Evolutionary conservation across 2,329 filamentous ascomycete genomes (phyloP), one percentile per base, ranked within the genome.

Genomic region (Monilinia polystroma): DNA sequence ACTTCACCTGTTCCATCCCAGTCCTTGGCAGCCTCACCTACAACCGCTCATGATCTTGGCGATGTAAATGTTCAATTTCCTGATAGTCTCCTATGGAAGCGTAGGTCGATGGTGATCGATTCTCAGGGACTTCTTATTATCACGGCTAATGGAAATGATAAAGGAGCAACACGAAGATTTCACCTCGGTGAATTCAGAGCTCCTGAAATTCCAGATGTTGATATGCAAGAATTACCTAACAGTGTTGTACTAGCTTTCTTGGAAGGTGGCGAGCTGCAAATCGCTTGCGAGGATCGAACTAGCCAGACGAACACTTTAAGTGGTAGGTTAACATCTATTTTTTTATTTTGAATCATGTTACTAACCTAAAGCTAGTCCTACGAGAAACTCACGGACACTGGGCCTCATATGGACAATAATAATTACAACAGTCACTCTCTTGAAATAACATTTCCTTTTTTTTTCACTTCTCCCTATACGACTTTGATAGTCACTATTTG

Each of bases 21-120:
- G 60, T 43, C 73, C 23, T 63, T 67, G 80, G 20, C 83, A 83
- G 66, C 72, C 69, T 67, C 32, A 64, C 45, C 63, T 29, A 43
- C 55, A 18, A 45, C 52, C 29, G 72, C 68, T 64, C 68, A 70
- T 54, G 71, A 75, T 68, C 70, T 77, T 66, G 92, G 93, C 59
- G 92, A 97, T 74, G 89, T 99, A 70, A 98, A 99, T 74, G 91
- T 98, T 14, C 95, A 99, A 77, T 97, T 99, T 76, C 95, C 95
- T 0, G 94, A 98, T 76, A 96, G 92, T 65, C 83, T 99, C 57
- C 84, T 99, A 16, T 99, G 95, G 95, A 99, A 98, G 81, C 90
- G 94, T 65, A 88, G 95, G 68, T 93, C 90, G 74, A 88, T 97
- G 79, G 90, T 90, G 70, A 86, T 99, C 66, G 93, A 98, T 77